A percentile compares a stretch with the other conserved stretches of the same genome.
Conservation (phyloP, 192 early-diverging fungal genomes). For the Phlyctochytrium arcticum region DNA sequence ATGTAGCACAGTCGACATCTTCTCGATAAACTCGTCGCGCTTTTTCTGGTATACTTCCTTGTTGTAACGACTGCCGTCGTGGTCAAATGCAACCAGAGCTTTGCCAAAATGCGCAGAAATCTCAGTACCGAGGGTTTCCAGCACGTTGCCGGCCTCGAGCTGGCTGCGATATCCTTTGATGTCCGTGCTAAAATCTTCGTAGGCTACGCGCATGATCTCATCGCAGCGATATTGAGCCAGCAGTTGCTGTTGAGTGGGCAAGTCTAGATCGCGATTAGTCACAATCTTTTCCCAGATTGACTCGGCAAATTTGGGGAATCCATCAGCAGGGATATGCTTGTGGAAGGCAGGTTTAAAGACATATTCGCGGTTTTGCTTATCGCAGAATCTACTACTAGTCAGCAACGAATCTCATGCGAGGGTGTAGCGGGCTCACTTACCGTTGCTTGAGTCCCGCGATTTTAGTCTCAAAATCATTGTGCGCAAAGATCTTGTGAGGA, state of each 20-base stretch:
- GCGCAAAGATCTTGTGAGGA: slow-evolving; percentile 85
- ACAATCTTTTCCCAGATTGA: slow-evolving; percentile 95
- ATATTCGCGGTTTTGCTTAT: slow-evolving; percentile 63
- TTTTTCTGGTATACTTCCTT: slow-evolving; percentile 82
- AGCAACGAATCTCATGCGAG: background rate
- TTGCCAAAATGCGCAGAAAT: slow-evolving; percentile 51
- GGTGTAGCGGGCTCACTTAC: slow-evolving; percentile 28
- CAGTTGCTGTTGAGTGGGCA: slow-evolving; percentile 97
- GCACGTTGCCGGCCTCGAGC: slow-evolving; percentile 74
- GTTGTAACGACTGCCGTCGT: slow-evolving; percentile 87
- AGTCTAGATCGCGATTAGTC: slow-evolving; percentile 91
- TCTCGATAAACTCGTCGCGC: slow-evolving; percentile 72
- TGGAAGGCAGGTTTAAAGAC: slow-evolving; percentile 84
- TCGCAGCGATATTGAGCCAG: slow-evolving; percentile 98
- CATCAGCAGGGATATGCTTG: slow-evolving; percentile 93
- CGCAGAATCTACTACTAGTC: slow-evolving; percentile 55
- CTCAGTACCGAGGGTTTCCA: slow-evolving; percentile 69
- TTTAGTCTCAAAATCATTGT: slow-evolving; percentile 76
- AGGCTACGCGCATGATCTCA: slow-evolving; percentile 76
- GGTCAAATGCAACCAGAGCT: slow-evolving; percentile 68
- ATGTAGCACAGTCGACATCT: slow-evolving; percentile 72
- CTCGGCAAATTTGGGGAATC: slow-evolving; percentile 87
- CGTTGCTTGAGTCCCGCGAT: slow-evolving; percentile 61
- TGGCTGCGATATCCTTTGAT: slow-evolving; percentile 61
- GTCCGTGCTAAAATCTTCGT: slow-evolving; percentile 64